These are phyloP conservation scores for Termitomyces sp. DNA, from an alignment of 768 basidiomycete species.

Conservation along the genomic window DNA sequence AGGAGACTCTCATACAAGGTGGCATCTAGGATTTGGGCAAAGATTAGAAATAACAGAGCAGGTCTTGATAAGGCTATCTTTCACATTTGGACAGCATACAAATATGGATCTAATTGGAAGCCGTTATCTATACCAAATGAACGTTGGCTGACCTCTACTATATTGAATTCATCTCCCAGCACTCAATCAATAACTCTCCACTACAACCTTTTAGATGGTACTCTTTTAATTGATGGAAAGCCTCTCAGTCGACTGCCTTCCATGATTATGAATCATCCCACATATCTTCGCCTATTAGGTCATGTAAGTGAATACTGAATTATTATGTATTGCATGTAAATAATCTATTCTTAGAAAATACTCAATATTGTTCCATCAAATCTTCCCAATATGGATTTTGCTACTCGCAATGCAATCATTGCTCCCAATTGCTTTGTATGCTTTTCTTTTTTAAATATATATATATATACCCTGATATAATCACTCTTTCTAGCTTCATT, in stretches of 20 bases:
- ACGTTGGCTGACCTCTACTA: not conserved
- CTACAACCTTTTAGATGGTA: not conserved
- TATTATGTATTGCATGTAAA: not conserved
- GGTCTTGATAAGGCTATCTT: not conserved
- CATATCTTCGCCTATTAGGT: not conserved
- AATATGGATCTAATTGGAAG: not conserved
- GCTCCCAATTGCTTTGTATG: not conserved
- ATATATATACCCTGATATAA: not conserved
- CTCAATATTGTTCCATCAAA: not conserved
- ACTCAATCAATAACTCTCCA: not conserved
- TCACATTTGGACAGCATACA: not conserved
- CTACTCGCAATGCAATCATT: not conserved
- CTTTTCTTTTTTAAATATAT: too few relatives aligned
- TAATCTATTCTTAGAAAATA: not conserved
- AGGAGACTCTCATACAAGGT: not conserved
- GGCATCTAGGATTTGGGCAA: not conserved
- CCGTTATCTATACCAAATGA: not conserved
- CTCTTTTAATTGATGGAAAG: not conserved
- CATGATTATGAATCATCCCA: not conserved
- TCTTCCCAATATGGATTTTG: not conserved
- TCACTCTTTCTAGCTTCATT: conserved; percentile 22
- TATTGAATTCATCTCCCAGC: not conserved
- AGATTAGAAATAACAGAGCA: not conserved
- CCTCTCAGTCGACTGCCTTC: not conserved
- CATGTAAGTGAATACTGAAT: not conserved